Evolutionary conservation across 768 basidiomycete genomes (phyloP), one percentile per base, ranked within the genome.

Genomic region (Terana coerulea): DNA sequence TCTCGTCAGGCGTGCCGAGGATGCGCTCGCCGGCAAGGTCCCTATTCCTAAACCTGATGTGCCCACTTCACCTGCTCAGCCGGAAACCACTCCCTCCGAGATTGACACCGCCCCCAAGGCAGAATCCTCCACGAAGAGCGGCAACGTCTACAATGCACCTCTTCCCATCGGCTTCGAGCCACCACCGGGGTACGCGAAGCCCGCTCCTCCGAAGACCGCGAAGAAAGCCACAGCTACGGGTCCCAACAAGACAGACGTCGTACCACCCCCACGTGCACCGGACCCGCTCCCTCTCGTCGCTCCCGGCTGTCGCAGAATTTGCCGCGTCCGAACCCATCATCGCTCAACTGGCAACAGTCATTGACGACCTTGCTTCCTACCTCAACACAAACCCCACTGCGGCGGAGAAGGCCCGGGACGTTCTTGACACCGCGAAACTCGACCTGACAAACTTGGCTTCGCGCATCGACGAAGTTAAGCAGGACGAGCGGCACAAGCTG

Each of bases 111-210:
- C 29, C n/a, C 26, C 59, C 47, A 50, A 55, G 43, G n/a, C 48
- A 43, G 19, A 39, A 45, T 55, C 55, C 55, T 25, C 54, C 36
- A 35, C 53, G 21, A 52, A 61, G 51, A 57, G 53, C n/a, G 69
- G 71, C 25, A 70, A 71, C 39, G 71, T 87, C 17, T 95, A 95
- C 63, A 68, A 72, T 39, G 77, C 70, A 15, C 85, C 86, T 5
- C 75, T 98, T 21, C 97, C 95, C n/a, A 69, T 99, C 45, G 95
- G 94, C 11, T 91, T 90, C 65, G 94, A 98, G 67, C 91, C 88
- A 9, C 95, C 95, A 29, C 91, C 91, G 21, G 95, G 95, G 17
- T 98, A 83, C 67, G 74, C 77, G 50, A 77, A 83, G 33, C 83
- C 88, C 11, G 58, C 72, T 19, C 75, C 82, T 17, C 69, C 77